These are phyloP conservation scores for Rhodotorula sp. DNA, from an alignment of 1,284 basidiomycete genomes.

Conservation along the genomic window DNA sequence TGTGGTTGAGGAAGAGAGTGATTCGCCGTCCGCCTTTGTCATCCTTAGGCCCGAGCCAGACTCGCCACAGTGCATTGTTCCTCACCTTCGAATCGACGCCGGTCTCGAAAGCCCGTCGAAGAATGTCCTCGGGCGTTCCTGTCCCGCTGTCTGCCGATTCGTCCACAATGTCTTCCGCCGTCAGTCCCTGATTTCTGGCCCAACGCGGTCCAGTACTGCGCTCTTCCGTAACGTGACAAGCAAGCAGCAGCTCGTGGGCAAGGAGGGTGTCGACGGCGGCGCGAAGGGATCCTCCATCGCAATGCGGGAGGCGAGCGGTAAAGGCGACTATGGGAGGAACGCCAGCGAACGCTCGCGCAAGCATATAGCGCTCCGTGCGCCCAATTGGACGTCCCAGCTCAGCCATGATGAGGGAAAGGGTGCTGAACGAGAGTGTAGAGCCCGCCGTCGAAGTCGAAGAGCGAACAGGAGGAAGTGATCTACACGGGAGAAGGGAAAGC, in stretches of 20 bases:
- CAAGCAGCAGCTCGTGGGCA: conserved; percentile 4
- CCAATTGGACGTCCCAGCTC: conserved; percentile 2
- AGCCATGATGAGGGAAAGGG: neutral
- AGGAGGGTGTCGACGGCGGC: conserved; percentile 3
- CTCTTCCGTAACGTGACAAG: neutral
- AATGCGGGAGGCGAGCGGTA: neutral
- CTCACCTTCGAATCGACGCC: neutral
- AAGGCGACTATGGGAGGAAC: conserved; percentile 14
- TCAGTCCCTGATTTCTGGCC: neutral
- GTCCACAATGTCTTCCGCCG: neutral
- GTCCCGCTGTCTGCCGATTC: neutral
- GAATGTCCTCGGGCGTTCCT: neutral
- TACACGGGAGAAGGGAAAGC: neutral
- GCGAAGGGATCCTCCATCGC: neutral
- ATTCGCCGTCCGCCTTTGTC: neutral
- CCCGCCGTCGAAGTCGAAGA: too few species aligned
- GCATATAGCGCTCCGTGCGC: conserved; percentile 9
- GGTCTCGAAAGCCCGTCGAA: neutral
- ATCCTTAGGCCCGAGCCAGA: conserved; percentile 1
- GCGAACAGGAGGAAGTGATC: neutral
- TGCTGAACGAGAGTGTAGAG: too few species aligned
- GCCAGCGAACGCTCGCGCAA: neutral
- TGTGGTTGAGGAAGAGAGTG: conserved; percentile 10
- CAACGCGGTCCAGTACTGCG: neutral
- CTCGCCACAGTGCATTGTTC: conserved; percentile 17